Conservation (phyloP, 345 rosid species). For the Citrus unshiu region DNA sequence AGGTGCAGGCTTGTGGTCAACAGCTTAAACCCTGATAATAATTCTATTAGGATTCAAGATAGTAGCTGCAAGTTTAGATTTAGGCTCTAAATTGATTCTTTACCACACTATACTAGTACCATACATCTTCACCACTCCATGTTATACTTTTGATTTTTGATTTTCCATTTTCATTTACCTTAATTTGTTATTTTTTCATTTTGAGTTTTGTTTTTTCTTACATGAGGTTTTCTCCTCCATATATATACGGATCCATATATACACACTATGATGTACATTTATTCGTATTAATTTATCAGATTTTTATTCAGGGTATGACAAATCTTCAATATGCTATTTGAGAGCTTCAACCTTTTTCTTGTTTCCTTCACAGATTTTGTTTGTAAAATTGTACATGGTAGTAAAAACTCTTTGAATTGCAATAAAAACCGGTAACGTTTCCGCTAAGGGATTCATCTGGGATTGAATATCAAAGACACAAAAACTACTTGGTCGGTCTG, state of each 20-base stretch:
- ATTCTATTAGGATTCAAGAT: constrained; percentile 39
- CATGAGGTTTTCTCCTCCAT: not conserved
- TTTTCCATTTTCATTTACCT: not conserved
- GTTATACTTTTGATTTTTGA: not conserved
- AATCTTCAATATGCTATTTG: not conserved
- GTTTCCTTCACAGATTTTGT: not conserved
- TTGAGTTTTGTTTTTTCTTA: not conserved
- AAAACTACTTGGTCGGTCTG: too few relatives aligned
- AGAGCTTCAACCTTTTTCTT: not conserved
- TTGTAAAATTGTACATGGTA: not conserved
- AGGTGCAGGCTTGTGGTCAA: constrained; percentile 58
- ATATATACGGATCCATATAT: not conserved
- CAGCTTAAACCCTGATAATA: constrained; percentile 37
- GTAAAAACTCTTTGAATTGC: not conserved
- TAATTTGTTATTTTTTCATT: not conserved
- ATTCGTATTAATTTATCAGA: not conserved
- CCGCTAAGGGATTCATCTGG: too few relatives aligned
- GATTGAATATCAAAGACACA: too few relatives aligned
- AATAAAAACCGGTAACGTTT: not conserved
- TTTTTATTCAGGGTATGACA: not conserved
- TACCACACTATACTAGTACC: too few relatives aligned
- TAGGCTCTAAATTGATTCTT: constrained; percentile 31
- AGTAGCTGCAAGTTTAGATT: constrained; percentile 67
- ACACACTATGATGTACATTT: not conserved
- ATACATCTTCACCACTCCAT: not conserved